A percentile compares a stretch with the other conserved stretches of the same genome.
These are phyloP conservation scores for Pyrenula massariospora DNA, from an alignment of 495 filamentous ascomycete genomes.

Conservation along the genomic window DNA sequence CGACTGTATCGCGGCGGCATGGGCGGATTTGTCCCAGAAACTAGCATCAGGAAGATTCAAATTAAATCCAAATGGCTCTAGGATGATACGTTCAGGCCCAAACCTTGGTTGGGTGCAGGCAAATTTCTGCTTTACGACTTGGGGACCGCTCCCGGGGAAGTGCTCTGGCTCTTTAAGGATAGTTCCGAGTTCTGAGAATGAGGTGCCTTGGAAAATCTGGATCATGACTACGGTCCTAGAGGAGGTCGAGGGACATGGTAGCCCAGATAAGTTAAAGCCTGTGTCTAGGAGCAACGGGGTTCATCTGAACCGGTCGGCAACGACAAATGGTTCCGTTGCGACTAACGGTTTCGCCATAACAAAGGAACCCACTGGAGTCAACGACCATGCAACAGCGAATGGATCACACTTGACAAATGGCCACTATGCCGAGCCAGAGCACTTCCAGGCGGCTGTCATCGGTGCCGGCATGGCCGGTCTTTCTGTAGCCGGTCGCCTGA, in stretches of 20 bases:
- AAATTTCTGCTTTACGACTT: conserved; percentile 1
- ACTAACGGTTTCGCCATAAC: not conserved
- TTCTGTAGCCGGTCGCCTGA: conserved; percentile 20
- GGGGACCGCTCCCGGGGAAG: not conserved
- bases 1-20: not conserved
- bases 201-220: conserved; percentile 6
- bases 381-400: not conserved
- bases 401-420: not conserved
- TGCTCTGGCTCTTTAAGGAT: conserved; percentile 4
- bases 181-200: conserved; percentile 1
- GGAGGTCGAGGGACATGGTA: conserved; percentile 2
- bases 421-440: not conserved
- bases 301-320: not conserved
- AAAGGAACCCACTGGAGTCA: not conserved
- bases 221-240: conserved; percentile 5
- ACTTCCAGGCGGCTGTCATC: conserved; percentile 16
- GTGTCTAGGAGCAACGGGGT: not conserved
- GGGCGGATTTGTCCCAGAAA: not conserved
- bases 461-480: conserved; percentile 21
- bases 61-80: not conserved
- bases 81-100: not conserved
- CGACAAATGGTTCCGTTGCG: not conserved
- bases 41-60: not conserved
- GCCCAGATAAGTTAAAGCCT: conserved; percentile 3
- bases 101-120: conserved; percentile 3